Evolutionary conservation across 257 asterid species (phyloP).

Genomic region (Gentiana straminea): DNA sequence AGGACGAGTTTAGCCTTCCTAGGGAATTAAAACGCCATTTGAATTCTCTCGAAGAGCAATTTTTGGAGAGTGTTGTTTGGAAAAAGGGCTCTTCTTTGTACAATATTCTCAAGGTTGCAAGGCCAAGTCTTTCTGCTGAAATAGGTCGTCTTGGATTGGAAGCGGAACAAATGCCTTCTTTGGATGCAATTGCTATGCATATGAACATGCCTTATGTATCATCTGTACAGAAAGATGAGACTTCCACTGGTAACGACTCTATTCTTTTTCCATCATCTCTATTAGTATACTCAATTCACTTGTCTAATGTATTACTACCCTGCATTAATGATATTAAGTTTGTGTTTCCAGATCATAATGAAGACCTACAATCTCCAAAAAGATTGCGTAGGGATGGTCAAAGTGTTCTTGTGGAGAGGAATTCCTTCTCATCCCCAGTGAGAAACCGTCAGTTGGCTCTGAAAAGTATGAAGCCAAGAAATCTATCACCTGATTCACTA

Average conservation of each 20-base stretch:
- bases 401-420: constrained; percentile 83
- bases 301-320: too few relatives aligned
- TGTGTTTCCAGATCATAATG: constrained; percentile 58
- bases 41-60: constrained; percentile 90
- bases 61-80: constrained; percentile 98
- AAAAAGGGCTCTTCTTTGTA: constrained; percentile 98
- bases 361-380: constrained; percentile 81
- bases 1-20: constrained; percentile 93
- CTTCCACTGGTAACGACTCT: constrained; percentile 34
- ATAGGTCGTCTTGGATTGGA: constrained; percentile 74
- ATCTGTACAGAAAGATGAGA: constrained; percentile 47
- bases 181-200: constrained; percentile 90
- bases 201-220: constrained; percentile 40
- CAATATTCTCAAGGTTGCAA: constrained; percentile 86
- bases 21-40: constrained; percentile 91
- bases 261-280: too few relatives aligned
- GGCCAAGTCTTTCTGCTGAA: constrained; percentile 74
- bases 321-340: constrained; percentile 1
- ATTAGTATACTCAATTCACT: neutral
- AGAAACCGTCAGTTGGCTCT: constrained; percentile 77
- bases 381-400: constrained; percentile 67
- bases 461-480: constrained; percentile 29
- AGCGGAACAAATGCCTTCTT: constrained; percentile 95
- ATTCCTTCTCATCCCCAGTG: constrained; percentile 90
- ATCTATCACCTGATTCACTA: neutral